A percentile compares a stretch with the other conserved stretches of the same genome.
Evolutionary conservation across 495 filamentous ascomycete species (phyloP).

Genomic region (Penicillium atrosanguineum): DNA sequence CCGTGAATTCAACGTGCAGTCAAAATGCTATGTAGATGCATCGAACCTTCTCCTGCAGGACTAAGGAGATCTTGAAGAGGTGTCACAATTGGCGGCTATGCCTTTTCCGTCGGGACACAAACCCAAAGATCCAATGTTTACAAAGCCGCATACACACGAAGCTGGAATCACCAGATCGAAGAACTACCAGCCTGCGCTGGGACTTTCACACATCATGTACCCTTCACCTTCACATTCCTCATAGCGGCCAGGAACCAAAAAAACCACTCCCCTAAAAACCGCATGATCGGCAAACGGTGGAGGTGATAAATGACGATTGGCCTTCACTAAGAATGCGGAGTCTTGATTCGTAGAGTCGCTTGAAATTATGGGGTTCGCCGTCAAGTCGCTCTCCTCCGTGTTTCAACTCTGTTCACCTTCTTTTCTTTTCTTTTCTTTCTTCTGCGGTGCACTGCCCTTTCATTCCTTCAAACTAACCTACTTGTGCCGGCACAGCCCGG

Average conservation of each 20-base stretch:
- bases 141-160: too few species aligned
- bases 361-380: constrained; percentile 1
- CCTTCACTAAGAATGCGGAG: constrained; percentile 14
- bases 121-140: too few species aligned
- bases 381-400: constrained; percentile 21
- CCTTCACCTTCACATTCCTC: not conserved
- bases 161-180: too few species aligned
- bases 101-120: too few species aligned
- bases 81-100: too few species aligned
- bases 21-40: too few species aligned
- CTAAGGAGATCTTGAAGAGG: too few species aligned
- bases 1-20: not conserved
- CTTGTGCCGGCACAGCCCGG: not conserved
- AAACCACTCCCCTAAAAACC: constrained; percentile 4
- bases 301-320: constrained; percentile 26
- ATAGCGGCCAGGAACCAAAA: not conserved
- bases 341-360: constrained; percentile 19
- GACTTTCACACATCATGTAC: too few species aligned
- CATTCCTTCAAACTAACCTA: constrained; percentile 4
- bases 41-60: too few species aligned
- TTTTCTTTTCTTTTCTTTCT: constrained; percentile 3
- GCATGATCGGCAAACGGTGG: constrained; percentile 29
- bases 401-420: not conserved
- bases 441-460: not conserved
- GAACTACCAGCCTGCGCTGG: too few species aligned